Evolutionary conservation across 768 basidiomycete genomes (phyloP).

Genomic region (Lentinula boryana): DNA sequence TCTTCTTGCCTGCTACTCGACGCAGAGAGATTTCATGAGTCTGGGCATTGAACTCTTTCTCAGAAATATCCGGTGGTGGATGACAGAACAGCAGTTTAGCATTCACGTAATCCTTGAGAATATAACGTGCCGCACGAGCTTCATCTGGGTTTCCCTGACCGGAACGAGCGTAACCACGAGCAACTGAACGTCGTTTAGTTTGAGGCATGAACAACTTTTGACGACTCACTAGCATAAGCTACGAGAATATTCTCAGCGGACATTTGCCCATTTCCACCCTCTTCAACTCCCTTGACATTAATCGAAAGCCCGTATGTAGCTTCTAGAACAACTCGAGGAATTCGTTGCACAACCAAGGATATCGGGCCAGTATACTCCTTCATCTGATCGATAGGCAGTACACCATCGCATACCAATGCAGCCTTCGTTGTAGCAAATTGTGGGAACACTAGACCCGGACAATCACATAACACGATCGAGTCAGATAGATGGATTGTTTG

Average conservation of each 20-base stretch:
- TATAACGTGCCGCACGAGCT: constrained; percentile 84
- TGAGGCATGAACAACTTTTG: constrained; percentile 5
- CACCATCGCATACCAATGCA: constrained; percentile 93
- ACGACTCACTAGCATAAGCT: constrained; percentile 83
- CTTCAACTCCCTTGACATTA: constrained; percentile 56
- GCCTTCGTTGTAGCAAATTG: constrained; percentile 98
- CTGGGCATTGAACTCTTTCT: constrained; percentile 68
- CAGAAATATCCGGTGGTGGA: constrained; percentile 68
- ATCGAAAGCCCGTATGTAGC: constrained; percentile 84
- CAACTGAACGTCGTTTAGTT: constrained; percentile 50
- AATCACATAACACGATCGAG: constrained; percentile 86
- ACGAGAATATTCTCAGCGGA: constrained; percentile 79
- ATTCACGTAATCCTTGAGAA: constrained; percentile 96
- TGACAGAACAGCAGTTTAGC: constrained; percentile 90
- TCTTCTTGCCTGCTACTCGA: constrained; percentile 72
- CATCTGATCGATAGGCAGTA: constrained; percentile 96
- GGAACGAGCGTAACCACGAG: constrained; percentile 84
- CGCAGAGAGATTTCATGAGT: constrained; percentile 57
- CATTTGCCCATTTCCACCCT: constrained; percentile 75
- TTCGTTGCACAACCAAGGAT: constrained; percentile 67
- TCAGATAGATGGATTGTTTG: constrained; percentile 95
- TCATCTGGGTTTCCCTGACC: constrained; percentile 98
- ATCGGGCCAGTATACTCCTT: constrained; percentile 87
- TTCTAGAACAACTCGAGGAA: constrained; percentile 83
- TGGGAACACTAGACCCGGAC: constrained; percentile 96